Percentiles rank a stretch among this genome's conserved stretches.
These are phyloP conservation scores for Microthyrium microscopicum DNA, from an alignment of 2,329 filamentous ascomycete genomes.

Conservation along the genomic window DNA sequence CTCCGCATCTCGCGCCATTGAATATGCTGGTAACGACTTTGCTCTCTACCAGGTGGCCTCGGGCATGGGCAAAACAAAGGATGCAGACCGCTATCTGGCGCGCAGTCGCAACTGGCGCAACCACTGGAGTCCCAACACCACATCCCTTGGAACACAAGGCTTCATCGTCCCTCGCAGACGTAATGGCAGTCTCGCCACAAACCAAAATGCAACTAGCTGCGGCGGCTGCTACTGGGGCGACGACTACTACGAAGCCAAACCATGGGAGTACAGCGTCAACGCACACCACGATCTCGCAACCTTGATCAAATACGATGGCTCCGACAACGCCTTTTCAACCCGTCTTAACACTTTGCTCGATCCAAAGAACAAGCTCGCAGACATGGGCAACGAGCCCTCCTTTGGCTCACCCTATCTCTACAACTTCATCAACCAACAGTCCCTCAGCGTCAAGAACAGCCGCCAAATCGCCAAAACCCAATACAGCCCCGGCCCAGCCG, in stretches of 20 bases:
- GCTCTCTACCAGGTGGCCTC: slow-evolving; percentile 46
- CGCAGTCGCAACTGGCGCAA: slow-evolving; percentile 55
- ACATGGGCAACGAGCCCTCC: slow-evolving; percentile 50
- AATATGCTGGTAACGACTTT: slow-evolving; percentile 57
- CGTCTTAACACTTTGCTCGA: slow-evolving; percentile 46
- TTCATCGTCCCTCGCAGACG: slow-evolving; percentile 47
- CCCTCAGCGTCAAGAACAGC: slow-evolving; percentile 41
- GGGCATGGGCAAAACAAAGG: slow-evolving; percentile 34
- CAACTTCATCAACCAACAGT: slow-evolving; percentile 47
- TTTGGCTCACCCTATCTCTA: slow-evolving; percentile 55
- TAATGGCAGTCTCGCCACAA: slow-evolving; percentile 30
- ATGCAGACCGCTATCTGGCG: slow-evolving; percentile 42
- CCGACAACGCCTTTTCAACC: slow-evolving; percentile 34
- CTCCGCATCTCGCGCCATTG: slow-evolving; percentile 47
- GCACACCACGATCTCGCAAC: slow-evolving; percentile 48
- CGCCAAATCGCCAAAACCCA: slow-evolving; percentile 42
- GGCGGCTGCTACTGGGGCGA: slow-evolving; percentile 52
- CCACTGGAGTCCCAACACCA: slow-evolving; percentile 47
- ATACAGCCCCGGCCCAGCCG: slow-evolving; percentile 37
- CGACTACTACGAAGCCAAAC: slow-evolving; percentile 42
- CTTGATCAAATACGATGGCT: slow-evolving; percentile 39
- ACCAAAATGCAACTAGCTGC: slow-evolving; percentile 35
- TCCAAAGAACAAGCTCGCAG: slow-evolving; percentile 41
- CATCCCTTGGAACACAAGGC: slow-evolving; percentile 43
- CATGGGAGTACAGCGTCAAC: slow-evolving; percentile 52